A percentile compares a stretch with the other conserved stretches of the same genome.
Conservation (phyloP, 345 rosid species). For the Lumnitzera littorea region DNA sequence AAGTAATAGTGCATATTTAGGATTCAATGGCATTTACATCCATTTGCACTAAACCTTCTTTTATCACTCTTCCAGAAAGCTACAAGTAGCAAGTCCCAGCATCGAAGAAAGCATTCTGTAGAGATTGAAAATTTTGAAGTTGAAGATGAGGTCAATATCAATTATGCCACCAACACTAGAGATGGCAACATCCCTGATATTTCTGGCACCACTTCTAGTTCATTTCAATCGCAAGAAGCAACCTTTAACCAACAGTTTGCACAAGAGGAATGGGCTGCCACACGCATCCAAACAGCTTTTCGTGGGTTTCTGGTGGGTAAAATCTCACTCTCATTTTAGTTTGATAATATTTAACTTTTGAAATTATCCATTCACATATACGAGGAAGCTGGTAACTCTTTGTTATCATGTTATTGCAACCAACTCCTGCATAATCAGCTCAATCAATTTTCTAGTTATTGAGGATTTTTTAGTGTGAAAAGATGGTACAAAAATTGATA, state of each 20-base stretch:
- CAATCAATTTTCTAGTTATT: too few species aligned
- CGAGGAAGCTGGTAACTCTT: too few species aligned
- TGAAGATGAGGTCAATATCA: conserved; percentile 43
- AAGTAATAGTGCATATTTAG: too few species aligned
- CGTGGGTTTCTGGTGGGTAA: conserved; percentile 85
- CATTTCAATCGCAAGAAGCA: conserved; percentile 40
- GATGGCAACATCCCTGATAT: conserved; percentile 37
- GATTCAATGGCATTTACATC: too few species aligned
- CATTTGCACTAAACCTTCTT: not conserved
- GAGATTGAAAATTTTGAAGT: conserved; percentile 47
- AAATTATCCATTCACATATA: too few species aligned
- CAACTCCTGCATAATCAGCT: not conserved
- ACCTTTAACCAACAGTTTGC: conserved; percentile 28
- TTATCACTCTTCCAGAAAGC: conserved; percentile 31
- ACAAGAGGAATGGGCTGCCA: conserved; percentile 69
- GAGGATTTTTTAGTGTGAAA: too few species aligned
- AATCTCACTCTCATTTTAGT: conserved; percentile 3
- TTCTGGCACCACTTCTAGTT: conserved; percentile 44
- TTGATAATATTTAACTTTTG: not conserved
- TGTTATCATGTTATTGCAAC: not conserved
- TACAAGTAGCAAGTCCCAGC: conserved; percentile 42
- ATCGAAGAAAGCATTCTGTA: conserved; percentile 53
- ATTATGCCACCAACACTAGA: conserved; percentile 12
- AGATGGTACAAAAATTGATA: too few species aligned
- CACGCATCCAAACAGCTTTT: conserved; percentile 82